Evolutionary conservation across 495 filamentous ascomycete species (phyloP).

Genomic region (Penicillium daleae): DNA sequence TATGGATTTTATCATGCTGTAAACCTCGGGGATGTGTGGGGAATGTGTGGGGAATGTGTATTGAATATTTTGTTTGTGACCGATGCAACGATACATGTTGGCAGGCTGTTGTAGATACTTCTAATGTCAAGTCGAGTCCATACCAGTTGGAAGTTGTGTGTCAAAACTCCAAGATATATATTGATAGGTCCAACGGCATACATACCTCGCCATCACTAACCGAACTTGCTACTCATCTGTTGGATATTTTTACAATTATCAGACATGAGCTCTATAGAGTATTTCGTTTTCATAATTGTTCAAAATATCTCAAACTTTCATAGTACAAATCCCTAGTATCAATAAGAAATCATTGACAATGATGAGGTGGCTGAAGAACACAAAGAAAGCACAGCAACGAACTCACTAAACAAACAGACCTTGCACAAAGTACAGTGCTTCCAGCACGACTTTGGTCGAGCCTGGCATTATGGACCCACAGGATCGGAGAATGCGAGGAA

Average conservation of each 20-base stretch:
- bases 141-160: not conserved
- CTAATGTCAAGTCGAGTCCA: too few species aligned
- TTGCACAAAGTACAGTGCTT: conserved; percentile 5
- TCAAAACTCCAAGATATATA: not conserved
- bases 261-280: too few species aligned
- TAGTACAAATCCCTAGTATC: not conserved
- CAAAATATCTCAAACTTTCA: not conserved
- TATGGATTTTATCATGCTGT: not conserved
- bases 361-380: conserved; percentile 12
- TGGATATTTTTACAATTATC: not conserved
- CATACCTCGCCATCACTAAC: not conserved
- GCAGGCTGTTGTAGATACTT: too few species aligned
- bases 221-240: not conserved
- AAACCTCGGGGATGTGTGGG: not conserved
- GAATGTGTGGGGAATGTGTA: not conserved
- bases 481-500: conserved; percentile 25
- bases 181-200: not conserved
- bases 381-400: conserved; percentile 1
- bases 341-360: not conserved
- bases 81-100: too few species aligned
- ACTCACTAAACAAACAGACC: too few species aligned
- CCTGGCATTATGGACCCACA: conserved; percentile 18
- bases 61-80: not conserved
- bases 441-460: conserved; percentile 12
- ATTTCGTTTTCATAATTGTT: too few species aligned